Base-by-base conservation (phyloP, 768 basidiomycete genomes). In the Amanita phalloides region DNA sequence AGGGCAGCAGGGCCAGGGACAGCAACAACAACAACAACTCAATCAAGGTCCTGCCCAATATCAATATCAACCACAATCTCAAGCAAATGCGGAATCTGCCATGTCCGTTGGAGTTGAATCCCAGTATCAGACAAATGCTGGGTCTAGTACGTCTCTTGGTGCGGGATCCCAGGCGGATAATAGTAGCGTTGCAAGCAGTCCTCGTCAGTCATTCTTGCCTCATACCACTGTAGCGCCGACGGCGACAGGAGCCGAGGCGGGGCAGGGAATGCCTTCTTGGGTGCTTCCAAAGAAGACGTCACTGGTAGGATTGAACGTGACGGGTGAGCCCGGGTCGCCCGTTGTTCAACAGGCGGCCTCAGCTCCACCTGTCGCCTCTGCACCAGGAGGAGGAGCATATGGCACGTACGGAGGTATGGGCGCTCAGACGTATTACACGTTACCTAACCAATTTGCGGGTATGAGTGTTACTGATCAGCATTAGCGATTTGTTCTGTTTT, bases 281-380 rank as follows among this genome's bases (percentile, higher is more conserved):
- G 69, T 75, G 1, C 54, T 76, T 26, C 74, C 72, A 11, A 75
- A 72, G 68, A 72, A 70, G 53, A 50, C 48, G 17, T 41, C 17
- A 6, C 14, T 17, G 28, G 38, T n/a, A 13, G 23, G 14, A 2
- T n/a, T 38, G 8, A 50, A 39, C 13, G 39, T 8, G 9, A 30
- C 7, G 6, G 26, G 26, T 6, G 26, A 25, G n/a, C 9, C 32
- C 1, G 26, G 11, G 32, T 45, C 33, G 1, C 44, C 43, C 1
- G 35, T 32, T n/a, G 32, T 6, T 6, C 51, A 36, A 13, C 32
- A 14, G 23, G 25, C 10, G n/a, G 49, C 53, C n/a, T n/a, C n/a
- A n/a, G n/a, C n/a, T n/a, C n/a, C n/a, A n/a, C n/a, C n/a, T n/a
- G n/a, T n/a, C n/a, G n/a, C n/a, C n/a, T n/a, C n/a, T n/a, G n/a